Base-by-base conservation (phyloP, 257 asterid species). In the Forsythia viridissima region DNA sequence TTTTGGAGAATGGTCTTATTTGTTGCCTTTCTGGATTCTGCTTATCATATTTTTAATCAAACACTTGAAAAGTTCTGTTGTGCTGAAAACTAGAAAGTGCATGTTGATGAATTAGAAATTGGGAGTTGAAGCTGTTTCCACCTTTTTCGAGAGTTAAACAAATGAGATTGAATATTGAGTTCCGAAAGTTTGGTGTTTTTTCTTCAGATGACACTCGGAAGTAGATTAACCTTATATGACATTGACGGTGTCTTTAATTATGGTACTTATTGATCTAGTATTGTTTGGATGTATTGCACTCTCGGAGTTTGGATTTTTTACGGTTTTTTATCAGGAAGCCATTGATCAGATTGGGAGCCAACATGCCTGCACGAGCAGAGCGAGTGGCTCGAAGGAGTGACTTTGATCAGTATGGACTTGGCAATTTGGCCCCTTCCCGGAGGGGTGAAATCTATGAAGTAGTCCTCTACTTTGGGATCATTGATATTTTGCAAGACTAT, bases 331-430 rank as follows among this genome's bases (percentile, higher is more conserved):
- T 70, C 88, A 94, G 99, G 92, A 93, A 90, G 80, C 96, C 98
- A 2, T 79, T 89, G 79, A 95, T 95, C 69, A 79, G 90, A 75
- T 83, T 95, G 34, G 99, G 99, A 18, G 96, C 97, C 2, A 95
- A 95, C 93, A 91, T 93, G 99, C 99, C 99, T 44, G 99, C 99
- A 13, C 86, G 99, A 73, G 99, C 93, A 38, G 94, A 93, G 82
- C 88, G 88, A 57, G 83, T 91, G 69, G 91, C 85, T 61, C 89
- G 99, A 8, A 89, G 92, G 88, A 94, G 99, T 57, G 94, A 90
- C 74, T 92, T 92, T 70, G 90, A 92, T 78, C 96, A 86, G 76
- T 91, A 87, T 71, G 89, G 94, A n/a, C 73, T 82, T 24, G 75
- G 82, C 82, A 85, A 80, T 59, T 55, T 85, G 85, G 81, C 81